Evolutionary conservation across 352 stramenopile species (phyloP).

Genomic region (Aphanomyces cochlioides): DNA sequence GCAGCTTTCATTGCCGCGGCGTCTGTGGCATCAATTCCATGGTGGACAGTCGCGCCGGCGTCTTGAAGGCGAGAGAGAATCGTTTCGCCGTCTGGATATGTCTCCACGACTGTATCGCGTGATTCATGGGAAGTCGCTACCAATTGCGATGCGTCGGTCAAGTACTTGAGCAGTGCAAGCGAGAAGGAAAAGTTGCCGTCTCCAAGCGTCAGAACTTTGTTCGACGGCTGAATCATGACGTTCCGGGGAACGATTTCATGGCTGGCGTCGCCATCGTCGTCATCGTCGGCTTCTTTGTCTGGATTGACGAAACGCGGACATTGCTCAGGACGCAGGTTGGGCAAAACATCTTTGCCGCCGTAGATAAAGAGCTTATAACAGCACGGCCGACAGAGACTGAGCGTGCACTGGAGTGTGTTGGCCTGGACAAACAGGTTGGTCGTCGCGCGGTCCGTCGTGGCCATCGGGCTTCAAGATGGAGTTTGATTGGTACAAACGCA

Average conservation of each 20-base stretch:
- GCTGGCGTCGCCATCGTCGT: constrained; percentile 35
- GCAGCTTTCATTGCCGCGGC: constrained; percentile 64
- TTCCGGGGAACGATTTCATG: constrained; percentile 26
- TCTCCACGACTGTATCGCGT: constrained; percentile 72
- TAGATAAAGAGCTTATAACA: constrained; percentile 85
- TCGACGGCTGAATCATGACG: neutral
- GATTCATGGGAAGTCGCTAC: constrained; percentile 92
- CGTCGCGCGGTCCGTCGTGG: constrained; percentile 12
- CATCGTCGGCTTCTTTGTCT: constrained; percentile 8
- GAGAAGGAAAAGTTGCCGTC: constrained; percentile 97
- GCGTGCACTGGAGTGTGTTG: constrained; percentile 64
- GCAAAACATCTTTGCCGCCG: constrained; percentile 46
- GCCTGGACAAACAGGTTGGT: constrained; percentile 41
- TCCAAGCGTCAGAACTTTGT: constrained; percentile 85
- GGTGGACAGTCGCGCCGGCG: constrained; percentile 52
- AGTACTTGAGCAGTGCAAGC: constrained; percentile 73
- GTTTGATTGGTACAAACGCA: too few species aligned
- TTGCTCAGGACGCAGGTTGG: constrained; percentile 71
- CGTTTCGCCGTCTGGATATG: constrained; percentile 85
- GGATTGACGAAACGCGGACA: constrained; percentile 48
- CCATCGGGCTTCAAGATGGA: too few species aligned
- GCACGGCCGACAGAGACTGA: constrained; percentile 65
- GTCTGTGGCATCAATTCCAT: constrained; percentile 90
- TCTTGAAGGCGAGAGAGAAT: constrained; percentile 72
- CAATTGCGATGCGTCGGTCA: constrained; percentile 43